Evolutionary conservation across 2,329 filamentous ascomycete species (phyloP).

Genomic region (Colletotrichum eleusines): DNA sequence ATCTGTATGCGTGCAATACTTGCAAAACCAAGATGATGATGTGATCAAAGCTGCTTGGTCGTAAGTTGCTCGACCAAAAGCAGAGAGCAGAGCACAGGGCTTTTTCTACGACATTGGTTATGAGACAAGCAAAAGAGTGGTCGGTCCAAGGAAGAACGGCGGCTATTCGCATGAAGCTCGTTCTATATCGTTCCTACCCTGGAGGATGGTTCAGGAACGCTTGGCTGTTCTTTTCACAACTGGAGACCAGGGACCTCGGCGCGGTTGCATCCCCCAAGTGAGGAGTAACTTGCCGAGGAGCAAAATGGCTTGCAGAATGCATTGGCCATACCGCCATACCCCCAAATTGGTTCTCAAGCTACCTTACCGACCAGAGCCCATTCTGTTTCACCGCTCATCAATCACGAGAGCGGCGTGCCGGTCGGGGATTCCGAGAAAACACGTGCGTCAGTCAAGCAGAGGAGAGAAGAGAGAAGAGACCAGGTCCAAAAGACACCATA

Average conservation of each 20-base stretch:
- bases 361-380: not conserved
- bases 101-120: not conserved
- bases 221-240: not conserved
- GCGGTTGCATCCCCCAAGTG: not conserved
- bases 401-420: not conserved
- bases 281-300: not conserved
- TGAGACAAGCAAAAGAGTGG: not conserved
- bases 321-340: not conserved
- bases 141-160: not conserved
- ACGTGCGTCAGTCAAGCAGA: not conserved
- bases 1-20: not conserved
- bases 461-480: not conserved
- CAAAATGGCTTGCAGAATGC: not conserved
- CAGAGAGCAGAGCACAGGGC: not conserved
- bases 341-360: not conserved
- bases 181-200: not conserved
- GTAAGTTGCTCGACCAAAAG: not conserved
- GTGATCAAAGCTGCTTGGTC: not conserved
- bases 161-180: not conserved
- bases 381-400: not conserved
- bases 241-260: not conserved
- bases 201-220: not conserved
- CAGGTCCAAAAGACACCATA: not conserved
- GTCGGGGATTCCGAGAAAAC: not conserved
- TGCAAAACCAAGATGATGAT: not conserved